A percentile compares a stretch with the other conserved stretches of the same genome.
These are phyloP conservation scores for Rhodamnia rubescens DNA, from an alignment of 345 rosid genomes.

Conservation along the genomic window DNA sequence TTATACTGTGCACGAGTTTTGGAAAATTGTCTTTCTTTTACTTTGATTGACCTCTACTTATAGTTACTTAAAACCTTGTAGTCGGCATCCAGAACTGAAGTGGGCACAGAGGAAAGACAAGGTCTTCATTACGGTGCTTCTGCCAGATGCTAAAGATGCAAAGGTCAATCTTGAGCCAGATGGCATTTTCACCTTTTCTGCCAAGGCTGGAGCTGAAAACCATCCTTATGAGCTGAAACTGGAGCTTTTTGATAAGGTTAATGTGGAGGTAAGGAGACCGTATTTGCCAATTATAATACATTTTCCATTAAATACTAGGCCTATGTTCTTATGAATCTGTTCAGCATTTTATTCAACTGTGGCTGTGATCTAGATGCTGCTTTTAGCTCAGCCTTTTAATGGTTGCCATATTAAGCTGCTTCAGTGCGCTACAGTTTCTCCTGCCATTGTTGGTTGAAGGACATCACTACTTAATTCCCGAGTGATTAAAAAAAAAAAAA, in stretches of 20 bases:
- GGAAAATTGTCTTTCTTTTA: neutral
- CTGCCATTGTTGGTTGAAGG: neutral
- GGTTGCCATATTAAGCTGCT: neutral
- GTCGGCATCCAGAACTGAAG: constrained; percentile 83
- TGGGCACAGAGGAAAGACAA: constrained; percentile 81
- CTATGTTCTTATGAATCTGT: neutral
- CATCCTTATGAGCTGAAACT: constrained; percentile 50
- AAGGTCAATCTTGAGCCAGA: constrained; percentile 73
- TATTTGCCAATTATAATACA: neutral
- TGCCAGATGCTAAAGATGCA: constrained; percentile 66
- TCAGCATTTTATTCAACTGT: neutral
- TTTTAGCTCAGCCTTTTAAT: neutral
- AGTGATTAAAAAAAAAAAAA: neutral
- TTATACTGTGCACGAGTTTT: neutral
- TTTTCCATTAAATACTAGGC: neutral
- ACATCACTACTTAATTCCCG: neutral
- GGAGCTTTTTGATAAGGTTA: constrained; percentile 79
- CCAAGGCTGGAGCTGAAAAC: constrained; percentile 56
- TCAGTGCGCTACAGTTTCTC: neutral
- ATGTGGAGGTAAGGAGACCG: constrained; percentile 48
- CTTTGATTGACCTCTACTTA: neutral
- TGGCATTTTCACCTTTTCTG: constrained; percentile 65
- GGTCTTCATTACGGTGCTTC: constrained; percentile 52
- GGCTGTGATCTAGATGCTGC: neutral
- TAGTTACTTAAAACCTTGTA: constrained; percentile 2